Percentiles rank a stretch among this genome's conserved stretches.
phyloP scores from a whole-genome alignment of 1,139 yeast species.

The Eremothecium coryli region DNA sequence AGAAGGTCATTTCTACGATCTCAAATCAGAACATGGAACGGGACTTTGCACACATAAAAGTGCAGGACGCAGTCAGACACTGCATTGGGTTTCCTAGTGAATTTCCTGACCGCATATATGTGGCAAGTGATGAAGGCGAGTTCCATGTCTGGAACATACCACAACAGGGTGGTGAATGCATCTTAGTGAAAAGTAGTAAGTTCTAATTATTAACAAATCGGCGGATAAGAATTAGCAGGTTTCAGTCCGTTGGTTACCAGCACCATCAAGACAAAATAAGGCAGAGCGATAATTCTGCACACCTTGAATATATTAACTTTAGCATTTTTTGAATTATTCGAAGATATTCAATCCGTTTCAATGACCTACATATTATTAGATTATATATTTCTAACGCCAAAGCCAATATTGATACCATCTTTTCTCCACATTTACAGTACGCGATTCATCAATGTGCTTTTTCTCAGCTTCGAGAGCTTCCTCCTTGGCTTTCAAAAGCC shows the following conservation, averaged over 20 bases:
- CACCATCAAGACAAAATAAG: too few relatives aligned
- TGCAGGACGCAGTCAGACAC: conserved; percentile 16
- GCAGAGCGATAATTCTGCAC: too few relatives aligned
- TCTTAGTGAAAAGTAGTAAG: conserved; percentile 22
- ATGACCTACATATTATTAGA: not conserved
- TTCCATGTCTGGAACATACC: conserved; percentile 26
- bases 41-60: conserved; percentile 26
- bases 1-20: conserved; percentile 22
- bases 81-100: conserved; percentile 29
- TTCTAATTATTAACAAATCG: conserved; percentile 11
- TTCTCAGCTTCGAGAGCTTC: conserved; percentile 2
- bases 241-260: too few relatives aligned
- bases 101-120: conserved; percentile 22
- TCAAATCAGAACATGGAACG: conserved; percentile 26
- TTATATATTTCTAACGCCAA: not conserved
- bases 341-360: too few relatives aligned
- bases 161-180: conserved; percentile 23
- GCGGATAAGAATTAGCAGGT: too few relatives aligned
- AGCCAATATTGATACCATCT: conserved; percentile 19
- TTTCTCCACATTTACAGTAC: conserved; percentile 4
- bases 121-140: conserved; percentile 25
- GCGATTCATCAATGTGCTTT: not conserved
- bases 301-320: too few relatives aligned
- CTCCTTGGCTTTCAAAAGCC: conserved; percentile 6
- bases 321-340: too few relatives aligned